A percentile compares a stretch with the other conserved stretches of the same genome.
These are phyloP conservation scores for Syncephalastrum monosporum DNA, from an alignment of 371 early-diverging fungal genomes.

Conservation along the genomic window DNA sequence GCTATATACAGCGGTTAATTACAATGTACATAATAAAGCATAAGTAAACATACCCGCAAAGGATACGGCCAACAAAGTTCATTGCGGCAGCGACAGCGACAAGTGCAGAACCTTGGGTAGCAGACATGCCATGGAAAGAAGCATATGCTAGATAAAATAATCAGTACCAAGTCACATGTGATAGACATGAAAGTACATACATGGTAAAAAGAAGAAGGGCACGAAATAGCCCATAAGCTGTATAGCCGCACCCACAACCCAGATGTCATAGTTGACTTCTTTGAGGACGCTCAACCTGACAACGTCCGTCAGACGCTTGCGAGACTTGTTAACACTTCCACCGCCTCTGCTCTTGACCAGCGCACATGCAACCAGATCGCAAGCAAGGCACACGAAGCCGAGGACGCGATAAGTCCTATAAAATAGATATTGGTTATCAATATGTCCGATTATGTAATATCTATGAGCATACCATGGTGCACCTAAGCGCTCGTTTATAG, in stretches of 20 bases:
- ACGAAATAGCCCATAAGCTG: constrained; percentile 14
- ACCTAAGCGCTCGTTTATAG: constrained; percentile 49
- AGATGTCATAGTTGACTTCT: constrained; percentile 8
- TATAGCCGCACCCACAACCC: neutral
- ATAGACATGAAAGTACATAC: constrained; percentile 7
- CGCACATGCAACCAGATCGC: constrained; percentile 13
- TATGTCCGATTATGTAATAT: neutral
- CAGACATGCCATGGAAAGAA: constrained; percentile 24
- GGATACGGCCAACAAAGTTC: constrained; percentile 60
- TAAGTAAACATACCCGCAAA: constrained; percentile 19
- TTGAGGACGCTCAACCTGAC: constrained; percentile 18
- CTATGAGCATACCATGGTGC: constrained; percentile 16
- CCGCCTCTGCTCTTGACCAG: constrained; percentile 6
- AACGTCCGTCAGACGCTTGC: constrained; percentile 11
- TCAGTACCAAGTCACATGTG: neutral
- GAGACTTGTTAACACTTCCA: neutral
- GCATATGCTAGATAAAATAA: constrained; percentile 23
- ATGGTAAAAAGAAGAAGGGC: constrained; percentile 41
- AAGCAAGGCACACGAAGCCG: constrained; percentile 15
- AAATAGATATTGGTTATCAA: neutral
- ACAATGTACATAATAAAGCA: too few relatives aligned
- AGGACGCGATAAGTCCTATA: constrained; percentile 32
- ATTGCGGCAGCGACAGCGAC: constrained; percentile 47
- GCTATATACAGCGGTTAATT: constrained; percentile 13
- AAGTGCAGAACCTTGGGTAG: constrained; percentile 29